Base-by-base conservation (phyloP, 768 basidiomycete genomes). In the Macrolepiota dolichaula region DNA sequence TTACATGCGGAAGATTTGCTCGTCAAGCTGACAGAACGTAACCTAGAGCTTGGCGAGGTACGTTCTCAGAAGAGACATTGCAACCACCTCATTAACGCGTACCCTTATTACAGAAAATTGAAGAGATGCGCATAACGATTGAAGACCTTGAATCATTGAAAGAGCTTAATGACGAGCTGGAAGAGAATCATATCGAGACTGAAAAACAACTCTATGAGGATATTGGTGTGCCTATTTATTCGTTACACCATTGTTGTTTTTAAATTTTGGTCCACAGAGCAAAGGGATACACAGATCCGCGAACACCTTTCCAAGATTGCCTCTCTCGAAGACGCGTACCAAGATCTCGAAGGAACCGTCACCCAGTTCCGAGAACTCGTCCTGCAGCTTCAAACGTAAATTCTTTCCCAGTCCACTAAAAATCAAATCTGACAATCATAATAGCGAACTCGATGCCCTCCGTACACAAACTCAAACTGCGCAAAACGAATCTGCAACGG, bases 131-230 rank as follows among this genome's bases (percentile, higher is more conserved):
- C 12, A 88, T 93, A 57, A 92, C 92, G 0, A 94, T 98, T 57
- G 96, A 98, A 71, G 97, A 99, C 68, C 85, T 98, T 3, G 97
- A 99, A 70, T 86, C 95, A 11, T 84, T 99, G 44, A 92, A 96
- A 70, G 97, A 98, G 68, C 88, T 99, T 51, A 94, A 90, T 59
- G 96, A 99, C 63, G 97, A 99, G 74, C 82, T 99, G 2, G 97
- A 98, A 72, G 96, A 98, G 74, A 95, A 93, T 67, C 96, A 98
- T 64, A 71, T 92, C 2, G 96, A 97, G 73, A 92, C 94, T 0
- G 96, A 98, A 75, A 95, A 92, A 71, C 84, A 87, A 24, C 74
- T 99, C 61, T 88, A 94, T 67, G 92, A 91, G 49, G 96, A 98
- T 52, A 81, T 98, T 49, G 90, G 95, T 95, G 51, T 49, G 84